phyloP scores from a whole-genome alignment of 2,329 filamentous ascomycete genomes.

The Fusarium staphyleae region DNA sequence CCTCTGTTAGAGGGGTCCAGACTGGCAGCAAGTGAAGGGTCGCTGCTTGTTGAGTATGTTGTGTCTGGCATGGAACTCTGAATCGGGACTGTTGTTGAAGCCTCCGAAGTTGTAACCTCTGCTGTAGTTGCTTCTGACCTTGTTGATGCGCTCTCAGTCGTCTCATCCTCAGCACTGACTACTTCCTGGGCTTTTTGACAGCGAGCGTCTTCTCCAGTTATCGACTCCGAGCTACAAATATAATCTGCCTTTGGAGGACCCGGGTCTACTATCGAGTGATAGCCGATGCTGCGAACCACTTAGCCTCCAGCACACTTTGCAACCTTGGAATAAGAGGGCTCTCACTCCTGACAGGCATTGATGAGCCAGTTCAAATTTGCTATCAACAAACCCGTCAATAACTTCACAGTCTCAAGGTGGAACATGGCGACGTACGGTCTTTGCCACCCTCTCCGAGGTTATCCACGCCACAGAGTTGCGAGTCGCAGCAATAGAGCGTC shows the following conservation, averaged over 20 bases:
- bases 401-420: neutral
- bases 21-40: constrained; percentile 29
- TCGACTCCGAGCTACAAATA: constrained; percentile 30
- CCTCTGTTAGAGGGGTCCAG: constrained; percentile 16
- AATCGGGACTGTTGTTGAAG: constrained; percentile 3
- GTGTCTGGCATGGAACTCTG: constrained; percentile 22
- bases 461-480: constrained; percentile 57
- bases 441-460: constrained; percentile 44
- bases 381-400: constrained; percentile 38
- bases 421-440: constrained; percentile 50
- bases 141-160: neutral
- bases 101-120: constrained; percentile 2
- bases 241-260: constrained; percentile 38
- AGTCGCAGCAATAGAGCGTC: constrained; percentile 61
- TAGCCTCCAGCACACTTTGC: constrained; percentile 1
- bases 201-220: constrained; percentile 6
- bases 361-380: constrained; percentile 61
- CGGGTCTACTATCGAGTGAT: constrained; percentile 36
- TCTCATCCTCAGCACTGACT: neutral
- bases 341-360: constrained; percentile 59
- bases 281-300: constrained; percentile 35
- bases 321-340: neutral
- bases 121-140: neutral
- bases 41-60: constrained; percentile 27
- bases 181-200: constrained; percentile 21